Percentiles rank a stretch among this genome's conserved stretches.
These are phyloP conservation scores for Entoloma clypeatum DNA, from an alignment of 1,284 basidiomycete genomes.

Conservation along the genomic window DNA sequence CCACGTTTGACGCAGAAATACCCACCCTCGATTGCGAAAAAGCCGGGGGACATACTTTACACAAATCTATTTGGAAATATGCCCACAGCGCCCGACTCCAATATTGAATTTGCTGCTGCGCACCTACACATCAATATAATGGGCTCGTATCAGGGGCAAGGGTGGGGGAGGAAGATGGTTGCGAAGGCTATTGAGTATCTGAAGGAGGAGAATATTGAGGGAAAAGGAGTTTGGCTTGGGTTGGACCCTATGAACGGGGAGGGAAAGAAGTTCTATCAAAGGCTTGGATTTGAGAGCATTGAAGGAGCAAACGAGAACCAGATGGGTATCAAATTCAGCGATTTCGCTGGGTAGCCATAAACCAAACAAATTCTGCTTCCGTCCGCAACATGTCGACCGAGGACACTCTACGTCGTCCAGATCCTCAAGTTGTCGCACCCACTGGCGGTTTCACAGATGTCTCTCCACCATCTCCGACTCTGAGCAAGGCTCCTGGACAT, in stretches of 20 bases:
- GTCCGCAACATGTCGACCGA: no score
- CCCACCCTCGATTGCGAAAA: constrained; percentile 35
- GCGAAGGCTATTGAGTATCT: constrained; percentile 47
- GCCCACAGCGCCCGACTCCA: constrained; percentile 40
- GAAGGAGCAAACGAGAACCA: constrained; percentile 43
- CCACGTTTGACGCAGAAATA: constrained; percentile 52
- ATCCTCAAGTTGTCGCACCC: constrained; percentile 2
- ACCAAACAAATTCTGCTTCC: no score
- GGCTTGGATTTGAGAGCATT: constrained; percentile 51
- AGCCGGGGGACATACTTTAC: constrained; percentile 48
- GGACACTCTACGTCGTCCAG: no score
- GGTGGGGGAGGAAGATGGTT: constrained; percentile 61
- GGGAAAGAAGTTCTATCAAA: constrained; percentile 56
- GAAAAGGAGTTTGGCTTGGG: constrained; percentile 53
- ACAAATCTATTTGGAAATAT: constrained; percentile 48
- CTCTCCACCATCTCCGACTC: constrained; percentile 4
- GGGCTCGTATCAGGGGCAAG: constrained; percentile 53
- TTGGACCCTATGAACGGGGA: constrained; percentile 53
- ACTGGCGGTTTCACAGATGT: constrained; percentile 4
- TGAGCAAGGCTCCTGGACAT: constrained; percentile 5
- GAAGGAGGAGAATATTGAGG: constrained; percentile 41
- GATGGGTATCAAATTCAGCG: constrained; percentile 47
- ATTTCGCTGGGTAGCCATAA: constrained; percentile 25
- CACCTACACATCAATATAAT: constrained; percentile 69
- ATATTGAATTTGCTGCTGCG: constrained; percentile 53